These are phyloP conservation scores for Fragaria vesca DNA, from an alignment of 306 rosid species.

Conservation along the genomic window DNA sequence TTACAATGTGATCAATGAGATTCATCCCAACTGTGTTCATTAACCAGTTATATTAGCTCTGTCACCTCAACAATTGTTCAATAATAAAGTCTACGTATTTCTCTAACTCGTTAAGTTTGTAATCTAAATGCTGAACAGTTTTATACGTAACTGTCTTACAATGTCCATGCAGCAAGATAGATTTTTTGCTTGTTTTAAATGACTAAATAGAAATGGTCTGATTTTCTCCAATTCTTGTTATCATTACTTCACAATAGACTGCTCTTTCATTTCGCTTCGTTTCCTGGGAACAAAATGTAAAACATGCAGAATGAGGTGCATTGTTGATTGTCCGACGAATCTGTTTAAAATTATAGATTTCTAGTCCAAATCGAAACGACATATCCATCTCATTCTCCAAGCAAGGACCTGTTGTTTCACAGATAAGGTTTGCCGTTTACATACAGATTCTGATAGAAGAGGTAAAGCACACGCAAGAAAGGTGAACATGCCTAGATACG, in stretches of 20 bases:
- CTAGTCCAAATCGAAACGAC: neutral
- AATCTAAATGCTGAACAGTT: neutral
- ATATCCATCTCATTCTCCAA: neutral
- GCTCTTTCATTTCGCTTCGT: neutral
- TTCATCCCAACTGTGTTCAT: slow-evolving; percentile 2
- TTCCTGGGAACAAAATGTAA: neutral
- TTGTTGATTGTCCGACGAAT: neutral
- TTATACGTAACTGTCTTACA: neutral
- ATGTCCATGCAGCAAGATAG: neutral
- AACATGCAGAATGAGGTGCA: neutral
- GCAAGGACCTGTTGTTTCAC: neutral
- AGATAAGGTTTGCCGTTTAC: neutral
- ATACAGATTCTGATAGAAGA: neutral
- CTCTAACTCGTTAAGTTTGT: neutral
- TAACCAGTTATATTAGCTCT: neutral
- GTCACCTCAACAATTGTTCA: neutral
- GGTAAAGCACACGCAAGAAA: neutral
- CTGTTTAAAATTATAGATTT: neutral
- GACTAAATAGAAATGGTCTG: neutral
- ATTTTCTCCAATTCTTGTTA: neutral
- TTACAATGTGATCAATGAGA: neutral
- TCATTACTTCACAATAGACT: neutral
- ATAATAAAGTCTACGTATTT: neutral
- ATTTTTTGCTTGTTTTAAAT: neutral
- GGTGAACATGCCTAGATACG: neutral